Evolutionary conservation across 306 rosid genomes (phyloP).

Genomic region (Cicer cuneatum): DNA sequence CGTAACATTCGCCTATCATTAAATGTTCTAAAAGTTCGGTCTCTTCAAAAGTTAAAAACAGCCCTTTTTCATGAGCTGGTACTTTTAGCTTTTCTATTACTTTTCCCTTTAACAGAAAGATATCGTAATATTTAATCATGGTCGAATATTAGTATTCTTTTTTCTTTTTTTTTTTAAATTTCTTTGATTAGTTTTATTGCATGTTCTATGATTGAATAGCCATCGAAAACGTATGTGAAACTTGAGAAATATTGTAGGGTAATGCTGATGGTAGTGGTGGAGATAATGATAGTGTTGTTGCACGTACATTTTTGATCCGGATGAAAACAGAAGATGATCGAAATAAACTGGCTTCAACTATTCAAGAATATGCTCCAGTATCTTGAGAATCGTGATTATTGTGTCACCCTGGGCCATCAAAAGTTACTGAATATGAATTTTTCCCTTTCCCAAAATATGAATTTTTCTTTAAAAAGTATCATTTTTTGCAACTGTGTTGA

Average conservation of each 20-base stretch:
- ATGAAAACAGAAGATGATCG: conserved; percentile 88
- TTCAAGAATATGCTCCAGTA: conserved; percentile 86
- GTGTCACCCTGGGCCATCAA: conserved; percentile 40
- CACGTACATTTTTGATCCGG: conserved; percentile 87
- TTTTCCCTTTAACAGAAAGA: not conserved
- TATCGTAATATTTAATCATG: not conserved
- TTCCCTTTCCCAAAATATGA: conserved; percentile 22
- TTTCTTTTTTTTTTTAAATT: not conserved
- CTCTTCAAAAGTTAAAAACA: not conserved
- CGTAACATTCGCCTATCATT: too few relatives aligned
- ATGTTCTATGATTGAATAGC: conserved; percentile 25
- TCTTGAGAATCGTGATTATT: conserved; percentile 52
- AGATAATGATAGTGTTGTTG: conserved; percentile 57
- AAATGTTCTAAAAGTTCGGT: not conserved
- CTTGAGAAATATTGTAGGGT: conserved; percentile 59
- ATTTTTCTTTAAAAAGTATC: conserved; percentile 25
- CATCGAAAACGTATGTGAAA: conserved; percentile 2
- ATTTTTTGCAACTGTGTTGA: conserved; percentile 24
- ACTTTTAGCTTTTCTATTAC: not conserved
- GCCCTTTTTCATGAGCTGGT: not conserved
- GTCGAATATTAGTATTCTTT: not conserved
- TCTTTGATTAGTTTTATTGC: not conserved
- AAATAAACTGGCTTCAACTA: conserved; percentile 73
- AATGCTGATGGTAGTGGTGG: conserved; percentile 64
- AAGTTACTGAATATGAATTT: conserved; percentile 45